These are phyloP conservation scores for Friedmanniomyces endolithicus DNA, from an alignment of 495 filamentous ascomycete species.

Conservation along the genomic window DNA sequence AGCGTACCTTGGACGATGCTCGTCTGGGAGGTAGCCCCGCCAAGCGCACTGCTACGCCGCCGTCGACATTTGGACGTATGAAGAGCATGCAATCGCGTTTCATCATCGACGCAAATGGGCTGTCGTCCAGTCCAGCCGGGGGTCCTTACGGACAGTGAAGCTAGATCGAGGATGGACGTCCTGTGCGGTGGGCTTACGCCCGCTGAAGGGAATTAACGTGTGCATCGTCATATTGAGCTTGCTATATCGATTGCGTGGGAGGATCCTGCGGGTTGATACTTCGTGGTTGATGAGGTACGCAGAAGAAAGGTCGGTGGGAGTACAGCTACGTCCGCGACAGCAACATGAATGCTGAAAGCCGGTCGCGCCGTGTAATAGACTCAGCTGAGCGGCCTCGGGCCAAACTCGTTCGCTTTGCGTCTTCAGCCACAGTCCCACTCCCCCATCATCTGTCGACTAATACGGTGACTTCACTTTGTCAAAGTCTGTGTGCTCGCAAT, in stretches of 20 bases:
- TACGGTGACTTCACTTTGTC: too few relatives aligned
- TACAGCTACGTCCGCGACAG: too few relatives aligned
- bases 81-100: slow-evolving; percentile 5
- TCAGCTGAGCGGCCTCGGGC: too few relatives aligned
- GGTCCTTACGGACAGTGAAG: background rate
- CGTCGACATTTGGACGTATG: background rate
- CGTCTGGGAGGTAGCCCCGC: background rate
- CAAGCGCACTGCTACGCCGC: background rate
- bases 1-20: slow-evolving; percentile 1
- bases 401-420: too few relatives aligned
- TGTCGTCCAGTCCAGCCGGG: slow-evolving; percentile 9
- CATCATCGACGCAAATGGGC: slow-evolving; percentile 9
- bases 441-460: too few relatives aligned
- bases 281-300: too few relatives aligned
- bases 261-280: too few relatives aligned
- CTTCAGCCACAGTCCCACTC: too few relatives aligned
- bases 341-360: too few relatives aligned
- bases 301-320: too few relatives aligned
- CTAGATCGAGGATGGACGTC: background rate
- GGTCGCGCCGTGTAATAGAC: too few relatives aligned
- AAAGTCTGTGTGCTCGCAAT: too few relatives aligned
- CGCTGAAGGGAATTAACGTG: background rate
- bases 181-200: background rate
- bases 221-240: background rate
- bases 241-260: background rate